A percentile compares a stretch with the other conserved stretches of the same genome.
These are phyloP conservation scores for Beverwykella pulmonaria DNA, from an alignment of 495 filamentous ascomycete genomes.

Conservation along the genomic window DNA sequence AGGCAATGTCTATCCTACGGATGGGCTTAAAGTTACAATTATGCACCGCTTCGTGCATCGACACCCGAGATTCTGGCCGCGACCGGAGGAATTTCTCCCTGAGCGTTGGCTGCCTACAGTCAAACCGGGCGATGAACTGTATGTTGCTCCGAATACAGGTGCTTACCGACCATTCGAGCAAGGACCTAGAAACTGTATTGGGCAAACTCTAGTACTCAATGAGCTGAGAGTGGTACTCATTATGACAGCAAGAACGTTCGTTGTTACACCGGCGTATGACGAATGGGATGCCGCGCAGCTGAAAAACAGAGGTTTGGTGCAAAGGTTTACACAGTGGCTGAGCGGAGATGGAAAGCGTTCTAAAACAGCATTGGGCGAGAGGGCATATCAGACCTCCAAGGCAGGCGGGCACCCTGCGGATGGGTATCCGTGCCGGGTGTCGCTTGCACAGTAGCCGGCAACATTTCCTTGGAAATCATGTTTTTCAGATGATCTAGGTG, in stretches of 20 bases:
- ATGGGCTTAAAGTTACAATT: slow-evolving; percentile 30
- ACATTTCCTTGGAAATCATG: no score
- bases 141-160: not conserved
- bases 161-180: slow-evolving; percentile 36
- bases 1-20: slow-evolving; percentile 40
- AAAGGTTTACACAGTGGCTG: no score
- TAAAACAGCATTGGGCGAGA: slow-evolving; percentile 10
- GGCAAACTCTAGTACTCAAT: slow-evolving; percentile 48
- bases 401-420: slow-evolving; percentile 26
- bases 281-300: slow-evolving; percentile 21
- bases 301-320: not conserved
- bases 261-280: slow-evolving; percentile 45
- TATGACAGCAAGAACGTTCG: slow-evolving; percentile 52
- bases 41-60: slow-evolving; percentile 31
- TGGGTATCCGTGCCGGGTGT: slow-evolving; percentile 27
- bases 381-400: slow-evolving; percentile 32
- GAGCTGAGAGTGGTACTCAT: slow-evolving; percentile 49
- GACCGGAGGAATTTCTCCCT: slow-evolving; percentile 19
- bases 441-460: no score
- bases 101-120: slow-evolving; percentile 33
- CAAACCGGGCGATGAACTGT: slow-evolving; percentile 12
- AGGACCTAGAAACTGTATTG: slow-evolving; percentile 58
- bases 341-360: no score
- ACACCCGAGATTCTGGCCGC: slow-evolving; percentile 13
- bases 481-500: no score